These are phyloP conservation scores for Aristolochia contorta DNA, from an alignment of 164 flowering plant species.

Conservation along the genomic window DNA sequence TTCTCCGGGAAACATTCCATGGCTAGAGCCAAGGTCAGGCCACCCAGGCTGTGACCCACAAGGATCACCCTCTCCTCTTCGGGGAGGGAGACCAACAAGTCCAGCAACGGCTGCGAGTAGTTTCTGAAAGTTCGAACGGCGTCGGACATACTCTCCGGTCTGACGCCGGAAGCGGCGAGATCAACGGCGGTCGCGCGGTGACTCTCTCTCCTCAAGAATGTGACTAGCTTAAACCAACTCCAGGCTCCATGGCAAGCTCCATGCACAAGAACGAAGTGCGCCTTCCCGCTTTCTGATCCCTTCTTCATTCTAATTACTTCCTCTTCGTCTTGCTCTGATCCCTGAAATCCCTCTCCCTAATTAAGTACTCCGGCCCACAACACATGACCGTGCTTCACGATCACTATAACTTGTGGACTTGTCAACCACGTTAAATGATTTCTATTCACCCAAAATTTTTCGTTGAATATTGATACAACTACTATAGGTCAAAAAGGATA, in stretches of 20 bases:
- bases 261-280: not conserved
- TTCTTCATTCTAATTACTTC: not conserved
- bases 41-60: conserved; percentile 42
- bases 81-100: conserved; percentile 24
- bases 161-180: not conserved
- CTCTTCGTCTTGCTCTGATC: too few relatives aligned
- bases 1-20: conserved; percentile 29
- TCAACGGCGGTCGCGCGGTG: not conserved
- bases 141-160: not conserved
- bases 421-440: too few relatives aligned
- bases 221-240: not conserved
- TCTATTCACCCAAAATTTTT: too few relatives aligned
- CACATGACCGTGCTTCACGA: too few relatives aligned
- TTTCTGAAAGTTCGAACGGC: not conserved
- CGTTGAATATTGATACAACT: too few relatives aligned
- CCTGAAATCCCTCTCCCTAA: too few relatives aligned
- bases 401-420: too few relatives aligned
- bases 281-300: not conserved
- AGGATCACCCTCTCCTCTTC: conserved; percentile 25
- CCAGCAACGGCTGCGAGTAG: conserved; percentile 24
- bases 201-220: not conserved
- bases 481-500: too few relatives aligned
- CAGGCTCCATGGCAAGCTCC: not conserved
- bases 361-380: too few relatives aligned
- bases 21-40: conserved; percentile 23